Evolutionary conservation across 176 grass and related monocot species (phyloP).

Genomic region (Oryza rufipogon): DNA sequence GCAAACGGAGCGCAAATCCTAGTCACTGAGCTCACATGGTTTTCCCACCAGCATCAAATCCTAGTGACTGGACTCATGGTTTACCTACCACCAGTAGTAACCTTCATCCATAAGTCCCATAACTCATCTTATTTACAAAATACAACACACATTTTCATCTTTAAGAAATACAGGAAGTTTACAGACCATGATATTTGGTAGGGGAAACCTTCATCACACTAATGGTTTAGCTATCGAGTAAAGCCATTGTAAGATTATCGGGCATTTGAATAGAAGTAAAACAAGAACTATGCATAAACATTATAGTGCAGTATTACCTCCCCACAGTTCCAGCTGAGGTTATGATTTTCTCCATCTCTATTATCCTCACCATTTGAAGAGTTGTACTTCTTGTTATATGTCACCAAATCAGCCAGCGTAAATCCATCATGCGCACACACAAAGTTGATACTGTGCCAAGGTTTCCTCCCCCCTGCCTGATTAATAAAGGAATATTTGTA

Average conservation of each 20-base stretch:
- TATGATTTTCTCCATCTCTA: constrained; percentile 95
- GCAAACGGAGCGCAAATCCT: constrained; percentile 8
- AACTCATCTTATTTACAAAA: neutral
- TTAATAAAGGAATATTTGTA: constrained; percentile 29
- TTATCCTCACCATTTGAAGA: constrained; percentile 86
- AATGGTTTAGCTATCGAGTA: neutral
- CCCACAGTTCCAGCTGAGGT: constrained; percentile 97
- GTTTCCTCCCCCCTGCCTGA: constrained; percentile 90
- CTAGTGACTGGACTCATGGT: neutral
- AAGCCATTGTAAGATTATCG: constrained; percentile 22
- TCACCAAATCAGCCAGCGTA: constrained; percentile 93
- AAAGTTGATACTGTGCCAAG: constrained; percentile 96
- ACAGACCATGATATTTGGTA: constrained; percentile 6
- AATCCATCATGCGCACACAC: constrained; percentile 98
- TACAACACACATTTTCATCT: neutral
- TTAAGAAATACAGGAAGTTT: neutral
- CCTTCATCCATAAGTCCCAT: neutral
- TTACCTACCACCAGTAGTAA: neutral
- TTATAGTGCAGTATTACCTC: constrained; percentile 54
- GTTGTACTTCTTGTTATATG: constrained; percentile 95
- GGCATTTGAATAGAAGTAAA: constrained; percentile 28
- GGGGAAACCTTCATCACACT: neutral
- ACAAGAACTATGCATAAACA: constrained; percentile 31
- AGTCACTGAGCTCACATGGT: neutral
- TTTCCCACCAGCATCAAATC: constrained; percentile 7